Evolutionary conservation across 2,329 filamentous ascomycete genomes (phyloP).

Genomic region (Herpotrichia juniperi): DNA sequence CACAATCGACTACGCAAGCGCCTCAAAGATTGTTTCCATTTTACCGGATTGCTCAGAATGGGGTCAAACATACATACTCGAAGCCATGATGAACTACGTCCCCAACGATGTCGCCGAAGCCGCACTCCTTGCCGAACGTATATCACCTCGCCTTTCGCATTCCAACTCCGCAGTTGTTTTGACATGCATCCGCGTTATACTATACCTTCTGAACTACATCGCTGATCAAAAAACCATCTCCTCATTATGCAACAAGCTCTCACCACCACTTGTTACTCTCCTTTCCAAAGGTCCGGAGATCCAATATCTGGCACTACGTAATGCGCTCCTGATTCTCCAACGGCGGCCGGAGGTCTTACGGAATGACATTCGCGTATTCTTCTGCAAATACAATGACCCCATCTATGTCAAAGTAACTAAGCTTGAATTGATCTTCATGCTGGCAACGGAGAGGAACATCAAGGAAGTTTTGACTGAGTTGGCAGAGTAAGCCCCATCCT

Average conservation of each 20-base stretch:
- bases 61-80: slow-evolving; percentile 98
- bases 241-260: slow-evolving; percentile 87
- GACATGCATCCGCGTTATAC: slow-evolving; percentile 92
- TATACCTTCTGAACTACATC: slow-evolving; percentile 99
- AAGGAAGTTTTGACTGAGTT: slow-evolving; percentile 92
- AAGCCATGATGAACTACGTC: slow-evolving; percentile 97
- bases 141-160: slow-evolving; percentile 93
- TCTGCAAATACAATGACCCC: slow-evolving; percentile 99
- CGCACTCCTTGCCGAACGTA: slow-evolving; percentile 86
- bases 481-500: slow-evolving; percentile 82
- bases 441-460: slow-evolving; percentile 94
- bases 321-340: slow-evolving; percentile 92
- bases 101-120: slow-evolving; percentile 91
- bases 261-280: slow-evolving; percentile 90
- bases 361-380: slow-evolving; percentile 98
- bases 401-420: slow-evolving; percentile 99
- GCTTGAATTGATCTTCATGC: slow-evolving; percentile 97
- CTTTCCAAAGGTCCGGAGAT: slow-evolving; percentile 96
- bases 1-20: slow-evolving; percentile 96
- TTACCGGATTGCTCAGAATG: slow-evolving; percentile 97
- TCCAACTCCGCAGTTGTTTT: slow-evolving; percentile 96
- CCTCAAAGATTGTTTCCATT: slow-evolving; percentile 97
- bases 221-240: slow-evolving; percentile 87
- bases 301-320: slow-evolving; percentile 94
- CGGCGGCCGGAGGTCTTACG: slow-evolving; percentile 88